Evolutionary conservation across 2,329 filamentous ascomycete genomes (phyloP).

Genomic region (Xylariaceae sp.): DNA sequence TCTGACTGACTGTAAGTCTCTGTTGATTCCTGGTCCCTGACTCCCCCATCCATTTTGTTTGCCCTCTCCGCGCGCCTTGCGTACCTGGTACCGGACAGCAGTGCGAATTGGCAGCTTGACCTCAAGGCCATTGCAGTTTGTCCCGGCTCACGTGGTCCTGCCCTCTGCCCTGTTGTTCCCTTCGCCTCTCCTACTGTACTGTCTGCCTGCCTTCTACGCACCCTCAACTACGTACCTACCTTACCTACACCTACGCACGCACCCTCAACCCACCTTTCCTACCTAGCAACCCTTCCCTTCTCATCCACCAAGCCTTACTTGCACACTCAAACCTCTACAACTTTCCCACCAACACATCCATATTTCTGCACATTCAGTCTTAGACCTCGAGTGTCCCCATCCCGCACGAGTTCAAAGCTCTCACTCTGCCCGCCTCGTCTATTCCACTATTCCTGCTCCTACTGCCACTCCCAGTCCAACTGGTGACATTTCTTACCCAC

Average conservation of each 20-base stretch:
- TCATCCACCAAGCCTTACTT: too few species aligned
- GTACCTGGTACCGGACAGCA: not conserved
- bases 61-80: not conserved
- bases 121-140: not conserved
- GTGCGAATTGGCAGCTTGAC: not conserved
- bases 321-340: too few species aligned
- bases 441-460: not conserved
- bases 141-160: not conserved
- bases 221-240: not conserved
- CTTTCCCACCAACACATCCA: too few species aligned
- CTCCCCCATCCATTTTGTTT: not conserved
- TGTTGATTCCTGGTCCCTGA: not conserved
- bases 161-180: not conserved
- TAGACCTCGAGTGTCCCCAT: too few species aligned
- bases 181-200: not conserved
- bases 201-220: not conserved
- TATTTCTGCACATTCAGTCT: too few species aligned
- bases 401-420: not conserved
- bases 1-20: not conserved
- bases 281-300: too few species aligned
- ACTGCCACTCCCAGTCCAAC: not conserved
- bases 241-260: not conserved
- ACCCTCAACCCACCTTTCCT: not conserved
- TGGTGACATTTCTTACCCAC: constrained; percentile 1
- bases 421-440: not conserved